Base-by-base conservation (phyloP, 108 stramenopile genomes). In the Pseudonitzschia delicatissima region DNA sequence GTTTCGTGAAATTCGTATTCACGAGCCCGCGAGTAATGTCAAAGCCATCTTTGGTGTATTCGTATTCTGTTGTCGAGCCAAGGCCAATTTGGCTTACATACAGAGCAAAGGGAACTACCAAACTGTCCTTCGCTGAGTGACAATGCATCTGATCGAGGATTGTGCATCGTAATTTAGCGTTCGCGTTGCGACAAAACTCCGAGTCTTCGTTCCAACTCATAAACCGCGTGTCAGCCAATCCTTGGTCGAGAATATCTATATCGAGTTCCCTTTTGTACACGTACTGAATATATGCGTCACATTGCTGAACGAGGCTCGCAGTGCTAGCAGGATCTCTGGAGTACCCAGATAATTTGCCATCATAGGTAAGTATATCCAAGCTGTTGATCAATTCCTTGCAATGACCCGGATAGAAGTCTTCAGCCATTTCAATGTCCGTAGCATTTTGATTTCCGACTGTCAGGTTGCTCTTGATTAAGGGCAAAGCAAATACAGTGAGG, bases 91-190 rank as follows among this genome's bases (percentile, higher is more conserved):
- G n/a, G n/a, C n/a, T n/a, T n/a, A 44, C 42, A 37, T 58, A 58
- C 15, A 58, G 28, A 21, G 35, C 57, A 35, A 58, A 58, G 18
- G 57, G 57, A 15, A 58, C 17, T 15, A 35, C 34, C 12, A 58
- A 3, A 6, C 20, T 4, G 28, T 58, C 33, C 5, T 13, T 5
- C 6, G 31, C 31, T 8, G 57, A 58, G 28, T 58, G 0, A 0
- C 57, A 58, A 37, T 58, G 57, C 35, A 51, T 0, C 34, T 58
- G 57, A 58, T 58, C 57, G 27, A 51, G 13, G 29, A 58, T 58
- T 21, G 32, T 58, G 33, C 57, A 58, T 21, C 35, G 57, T 11
- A 58, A 21, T 15, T 58, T 58, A 11, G 32, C 18, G 15, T 58
- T 58, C 15, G 34, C 31, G 6, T 37, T n/a, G 15, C 57, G 57